phyloP scores from a whole-genome alignment of 225 moss, liverwort and hornwort species.

The Marchantia polymorpha region DNA sequence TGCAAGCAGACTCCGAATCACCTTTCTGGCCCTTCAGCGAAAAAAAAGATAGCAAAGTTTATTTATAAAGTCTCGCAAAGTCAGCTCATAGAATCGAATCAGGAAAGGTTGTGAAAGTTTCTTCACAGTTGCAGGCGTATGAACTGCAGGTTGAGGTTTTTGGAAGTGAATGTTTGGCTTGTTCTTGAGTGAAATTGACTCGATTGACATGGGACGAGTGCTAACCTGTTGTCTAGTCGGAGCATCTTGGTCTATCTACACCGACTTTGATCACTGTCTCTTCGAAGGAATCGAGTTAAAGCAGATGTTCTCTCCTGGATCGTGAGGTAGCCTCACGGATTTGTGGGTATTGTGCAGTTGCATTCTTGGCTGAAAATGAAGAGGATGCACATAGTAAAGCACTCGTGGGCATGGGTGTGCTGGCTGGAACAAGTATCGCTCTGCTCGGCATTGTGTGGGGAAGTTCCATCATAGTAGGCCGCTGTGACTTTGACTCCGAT shows the following conservation, averaged over 20 bases:
- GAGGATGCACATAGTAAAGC: conserved; percentile 51
- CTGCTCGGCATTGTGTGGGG: conserved; percentile 64
- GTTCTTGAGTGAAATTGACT: too few relatives aligned
- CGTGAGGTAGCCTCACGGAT: background rate
- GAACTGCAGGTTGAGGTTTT: too few relatives aligned
- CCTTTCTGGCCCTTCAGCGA: too few relatives aligned
- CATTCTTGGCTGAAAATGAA: conserved; percentile 33
- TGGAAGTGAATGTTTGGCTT: too few relatives aligned
- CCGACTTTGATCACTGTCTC: background rate
- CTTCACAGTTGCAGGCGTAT: too few relatives aligned
- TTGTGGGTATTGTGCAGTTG: conserved; percentile 25
- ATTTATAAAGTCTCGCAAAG: too few relatives aligned
- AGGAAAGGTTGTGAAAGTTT: too few relatives aligned
- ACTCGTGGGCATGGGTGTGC: conserved; percentile 66
- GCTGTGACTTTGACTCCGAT: conserved; percentile 51
- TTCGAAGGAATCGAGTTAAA: too few relatives aligned
- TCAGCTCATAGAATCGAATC: too few relatives aligned
- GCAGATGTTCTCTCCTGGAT: too few relatives aligned
- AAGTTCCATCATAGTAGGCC: conserved; percentile 54
- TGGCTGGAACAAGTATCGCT: conserved; percentile 63
- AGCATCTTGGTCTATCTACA: background rate
- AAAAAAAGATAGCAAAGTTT: too few relatives aligned
- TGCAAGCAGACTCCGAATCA: too few relatives aligned
- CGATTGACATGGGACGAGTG: background rate
- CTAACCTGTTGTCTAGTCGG: background rate